Evolutionary conservation across 306 rosid species (phyloP).

Genomic region (Casuarina cunninghamiana): DNA sequence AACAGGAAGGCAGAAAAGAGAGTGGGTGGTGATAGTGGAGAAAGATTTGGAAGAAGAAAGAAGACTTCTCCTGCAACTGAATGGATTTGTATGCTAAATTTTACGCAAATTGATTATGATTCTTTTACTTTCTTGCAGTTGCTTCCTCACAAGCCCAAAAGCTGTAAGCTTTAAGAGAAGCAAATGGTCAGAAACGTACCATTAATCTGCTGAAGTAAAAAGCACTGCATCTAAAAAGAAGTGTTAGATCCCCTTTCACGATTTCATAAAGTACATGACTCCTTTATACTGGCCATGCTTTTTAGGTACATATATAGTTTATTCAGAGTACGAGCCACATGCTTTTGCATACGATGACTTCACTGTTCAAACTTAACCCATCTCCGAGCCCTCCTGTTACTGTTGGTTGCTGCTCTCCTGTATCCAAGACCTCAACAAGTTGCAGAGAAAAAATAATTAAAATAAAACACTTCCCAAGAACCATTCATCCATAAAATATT

Average conservation of each 20-base stretch:
- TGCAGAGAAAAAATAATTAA: no score
- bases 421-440: neutral
- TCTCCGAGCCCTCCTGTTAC: slow-evolving; percentile 6
- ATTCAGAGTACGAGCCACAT: slow-evolving; percentile 21
- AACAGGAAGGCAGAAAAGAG: no score
- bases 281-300: slow-evolving; percentile 22
- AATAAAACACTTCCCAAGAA: neutral
- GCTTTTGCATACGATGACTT: slow-evolving; percentile 2
- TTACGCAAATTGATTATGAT: neutral
- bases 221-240: slow-evolving; percentile 16
- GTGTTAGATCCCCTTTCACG: slow-evolving; percentile 24
- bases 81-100: neutral
- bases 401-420: slow-evolving; percentile 4
- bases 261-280: slow-evolving; percentile 17
- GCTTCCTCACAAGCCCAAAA: slow-evolving; percentile 36
- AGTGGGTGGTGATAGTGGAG: neutral
- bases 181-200: slow-evolving; percentile 38
- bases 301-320: neutral
- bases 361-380: slow-evolving; percentile 1
- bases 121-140: neutral
- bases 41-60: neutral
- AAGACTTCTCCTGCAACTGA: neutral
- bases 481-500: slow-evolving; percentile 13
- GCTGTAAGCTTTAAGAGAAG: slow-evolving; percentile 36
- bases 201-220: slow-evolving; percentile 30